Base-by-base conservation (phyloP, 352 stramenopile species). In the Phytophthora podocarpi region DNA sequence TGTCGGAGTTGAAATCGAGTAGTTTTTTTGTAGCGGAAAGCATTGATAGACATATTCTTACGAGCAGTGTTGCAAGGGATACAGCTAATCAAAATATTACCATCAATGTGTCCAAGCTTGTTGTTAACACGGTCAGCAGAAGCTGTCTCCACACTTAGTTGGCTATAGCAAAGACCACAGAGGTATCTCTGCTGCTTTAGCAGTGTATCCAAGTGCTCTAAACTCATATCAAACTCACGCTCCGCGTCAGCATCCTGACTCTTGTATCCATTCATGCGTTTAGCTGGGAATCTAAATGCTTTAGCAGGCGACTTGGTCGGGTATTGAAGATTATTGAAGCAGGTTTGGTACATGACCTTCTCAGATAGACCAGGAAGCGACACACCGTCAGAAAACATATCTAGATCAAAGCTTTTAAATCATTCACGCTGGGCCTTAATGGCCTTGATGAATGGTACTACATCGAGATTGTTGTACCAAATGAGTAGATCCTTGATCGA, bases 311-410 rank as follows among this genome's bases (percentile, higher is more conserved):
- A 20, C 9, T 52, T 50, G 10, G 13, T 31, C 30, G 39, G 47
- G n/a, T n/a, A n/a, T n/a, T n/a, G n/a, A n/a, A n/a, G n/a, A n/a
- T n/a, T n/a, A n/a, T n/a, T n/a, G n/a, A n/a, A n/a, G n/a, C n/a
- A n/a, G n/a, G n/a, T n/a, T n/a, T n/a, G n/a, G n/a, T n/a, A n/a
- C n/a, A n/a, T n/a, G n/a, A n/a, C n/a, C n/a, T n/a, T n/a, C n/a
- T n/a, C n/a, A n/a, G n/a, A n/a, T n/a, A n/a, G n/a, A n/a, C n/a
- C n/a, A n/a, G n/a, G n/a, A 0, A 74, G 43, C 11, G 36, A 62
- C 1, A 70, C 43, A n/a, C 54, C 65, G 46, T 74, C 53, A 13
- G 8, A 21, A 27, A 70, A 74, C 65, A 74, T 74, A 52, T 74
- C 59, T 1, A 74, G 59, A 23, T 62, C 43, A 24, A 70, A 70